Conservation (phyloP, 2,329 filamentous ascomycete genomes). For the Fusarium nodosum region DNA sequence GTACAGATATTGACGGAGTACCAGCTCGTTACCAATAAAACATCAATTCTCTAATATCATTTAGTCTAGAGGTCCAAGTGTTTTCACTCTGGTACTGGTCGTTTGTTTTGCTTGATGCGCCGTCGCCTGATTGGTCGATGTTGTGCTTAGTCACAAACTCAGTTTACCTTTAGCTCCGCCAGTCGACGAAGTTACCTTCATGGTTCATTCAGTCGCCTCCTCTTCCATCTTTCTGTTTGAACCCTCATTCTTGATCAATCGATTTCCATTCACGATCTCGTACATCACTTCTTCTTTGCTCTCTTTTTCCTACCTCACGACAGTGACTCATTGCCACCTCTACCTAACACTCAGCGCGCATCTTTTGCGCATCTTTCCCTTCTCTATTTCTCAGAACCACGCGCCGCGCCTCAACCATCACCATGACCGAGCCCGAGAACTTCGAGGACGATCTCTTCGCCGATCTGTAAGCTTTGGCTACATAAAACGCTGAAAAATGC, state of each 20-base stretch:
- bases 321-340: neutral
- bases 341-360: conserved; percentile 1
- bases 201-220: conserved; percentile 35
- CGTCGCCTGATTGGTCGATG: conserved; percentile 31
- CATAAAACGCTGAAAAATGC: neutral
- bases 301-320: neutral
- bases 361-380: conserved; percentile 20
- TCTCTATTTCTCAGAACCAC: conserved; percentile 20
- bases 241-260: conserved; percentile 21
- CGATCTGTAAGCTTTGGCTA: conserved; percentile 78
- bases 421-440: conserved; percentile 84
- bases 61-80: neutral
- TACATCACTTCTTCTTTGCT: neutral
- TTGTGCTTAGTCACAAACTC: conserved; percentile 40
- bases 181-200: conserved; percentile 39
- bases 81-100: neutral
- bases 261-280: conserved; percentile 12
- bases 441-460: conserved; percentile 96
- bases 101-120: conserved; percentile 23
- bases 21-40: too few relatives aligned
- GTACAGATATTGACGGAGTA: too few relatives aligned
- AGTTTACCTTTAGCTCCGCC: conserved; percentile 33
- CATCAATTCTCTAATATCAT: neutral
- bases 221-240: conserved; percentile 30
- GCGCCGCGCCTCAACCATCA: conserved; percentile 32